These are phyloP conservation scores for Colletotrichum melonis DNA, from an alignment of 2,329 filamentous ascomycete genomes.

Conservation along the genomic window DNA sequence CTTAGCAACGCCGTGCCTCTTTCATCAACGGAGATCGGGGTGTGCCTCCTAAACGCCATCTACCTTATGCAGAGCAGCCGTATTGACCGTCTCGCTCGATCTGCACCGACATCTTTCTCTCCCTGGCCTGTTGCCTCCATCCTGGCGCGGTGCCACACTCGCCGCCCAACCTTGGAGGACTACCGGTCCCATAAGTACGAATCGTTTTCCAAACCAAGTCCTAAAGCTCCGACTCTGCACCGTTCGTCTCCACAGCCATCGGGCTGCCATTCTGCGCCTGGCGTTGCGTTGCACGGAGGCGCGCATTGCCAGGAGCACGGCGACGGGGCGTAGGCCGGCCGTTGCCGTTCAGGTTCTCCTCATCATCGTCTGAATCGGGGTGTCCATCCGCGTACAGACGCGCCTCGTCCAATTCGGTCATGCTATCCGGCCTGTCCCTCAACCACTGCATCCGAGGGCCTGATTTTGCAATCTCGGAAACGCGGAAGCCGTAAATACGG, in stretches of 20 bases:
- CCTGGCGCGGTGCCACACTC: not conserved
- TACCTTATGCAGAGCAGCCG: constrained; percentile 34
- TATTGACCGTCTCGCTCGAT: constrained; percentile 11
- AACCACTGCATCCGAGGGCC: constrained; percentile 98
- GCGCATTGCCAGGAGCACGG: constrained; percentile 55
- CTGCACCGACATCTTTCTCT: constrained; percentile 1
- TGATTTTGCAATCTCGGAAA: constrained; percentile 88
- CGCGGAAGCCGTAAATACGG: constrained; percentile 95
- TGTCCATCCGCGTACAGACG: constrained; percentile 63
- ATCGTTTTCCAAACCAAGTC: not conserved
- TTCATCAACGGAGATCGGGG: constrained; percentile 17
- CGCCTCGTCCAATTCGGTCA: constrained; percentile 88
- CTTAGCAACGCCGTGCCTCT: constrained; percentile 23
- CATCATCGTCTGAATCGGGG: constrained; percentile 69
- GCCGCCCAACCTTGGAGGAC: not conserved
- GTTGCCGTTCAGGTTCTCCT: constrained; percentile 59
- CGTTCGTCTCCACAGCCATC: constrained; percentile 67
- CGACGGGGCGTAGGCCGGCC: constrained; percentile 54
- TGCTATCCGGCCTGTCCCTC: constrained; percentile 81
- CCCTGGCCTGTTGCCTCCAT: not conserved
- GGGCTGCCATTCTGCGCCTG: constrained; percentile 66
- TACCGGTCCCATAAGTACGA: not conserved
- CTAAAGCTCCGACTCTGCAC: constrained; percentile 67
- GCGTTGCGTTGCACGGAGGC: constrained; percentile 52
- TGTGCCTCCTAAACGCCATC: constrained; percentile 33